Percentiles rank a stretch among this genome's conserved stretches.
These are phyloP conservation scores for Boletus holoroseus DNA, from an alignment of 1,284 basidiomycete genomes.

Conservation along the genomic window DNA sequence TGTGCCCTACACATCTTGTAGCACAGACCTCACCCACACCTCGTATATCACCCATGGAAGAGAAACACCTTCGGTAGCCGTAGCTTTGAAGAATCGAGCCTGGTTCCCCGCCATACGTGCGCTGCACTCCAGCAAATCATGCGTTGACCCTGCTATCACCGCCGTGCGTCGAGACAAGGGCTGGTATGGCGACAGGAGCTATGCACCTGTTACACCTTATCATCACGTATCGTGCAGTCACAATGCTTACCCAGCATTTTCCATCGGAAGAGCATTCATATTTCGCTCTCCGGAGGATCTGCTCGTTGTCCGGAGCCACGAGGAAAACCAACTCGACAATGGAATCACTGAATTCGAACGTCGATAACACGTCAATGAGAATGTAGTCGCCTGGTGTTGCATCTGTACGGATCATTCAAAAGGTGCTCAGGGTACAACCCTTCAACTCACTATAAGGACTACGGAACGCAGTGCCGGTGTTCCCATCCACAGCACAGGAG, in stretches of 20 bases:
- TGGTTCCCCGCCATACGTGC: constrained; percentile 19
- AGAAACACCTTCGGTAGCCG: constrained; percentile 29
- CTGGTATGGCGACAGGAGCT: constrained; percentile 19
- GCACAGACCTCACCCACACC: constrained; percentile 38
- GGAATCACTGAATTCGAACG: constrained; percentile 24
- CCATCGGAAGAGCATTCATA: constrained; percentile 41
- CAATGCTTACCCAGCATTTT: constrained; percentile 40
- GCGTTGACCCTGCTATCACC: not conserved
- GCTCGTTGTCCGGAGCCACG: constrained; percentile 39
- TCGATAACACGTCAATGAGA: constrained; percentile 39
- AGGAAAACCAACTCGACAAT: constrained; percentile 41
- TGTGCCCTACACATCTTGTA: constrained; percentile 3
- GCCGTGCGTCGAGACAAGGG: constrained; percentile 7
- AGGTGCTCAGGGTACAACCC: not conserved
- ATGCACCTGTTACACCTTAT: not conserved
- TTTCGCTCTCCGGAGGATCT: constrained; percentile 34
- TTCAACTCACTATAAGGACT: constrained; percentile 41
- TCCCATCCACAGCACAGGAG: constrained; percentile 53
- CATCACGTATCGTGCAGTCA: not conserved
- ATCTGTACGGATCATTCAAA: constrained; percentile 21
- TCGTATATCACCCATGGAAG: constrained; percentile 45
- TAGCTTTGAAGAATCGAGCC: constrained; percentile 37
- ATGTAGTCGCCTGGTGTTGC: constrained; percentile 45
- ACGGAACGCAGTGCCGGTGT: constrained; percentile 44
- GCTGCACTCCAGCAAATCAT: constrained; percentile 35